Evolutionary conservation across 108 stramenopile species (phyloP).

Genomic region (Parmales sp.): DNA sequence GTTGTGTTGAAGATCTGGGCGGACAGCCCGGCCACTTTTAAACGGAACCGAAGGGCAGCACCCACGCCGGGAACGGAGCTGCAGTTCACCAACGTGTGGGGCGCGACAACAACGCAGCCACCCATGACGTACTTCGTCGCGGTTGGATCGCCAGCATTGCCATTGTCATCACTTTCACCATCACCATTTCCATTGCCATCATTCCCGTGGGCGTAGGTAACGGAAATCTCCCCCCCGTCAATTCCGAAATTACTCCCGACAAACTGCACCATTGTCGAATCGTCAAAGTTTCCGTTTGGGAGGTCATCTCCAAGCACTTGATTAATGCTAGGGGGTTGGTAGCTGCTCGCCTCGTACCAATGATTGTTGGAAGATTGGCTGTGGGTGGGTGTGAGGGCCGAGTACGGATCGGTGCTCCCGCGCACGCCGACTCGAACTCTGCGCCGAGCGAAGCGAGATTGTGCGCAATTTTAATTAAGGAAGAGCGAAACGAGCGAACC

Average conservation of each 20-base stretch:
- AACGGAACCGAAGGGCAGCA: neutral
- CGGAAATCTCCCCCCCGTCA: neutral
- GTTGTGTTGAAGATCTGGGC: neutral
- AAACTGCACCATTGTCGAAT: neutral
- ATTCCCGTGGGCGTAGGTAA: neutral
- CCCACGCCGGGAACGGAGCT: conserved; percentile 4
- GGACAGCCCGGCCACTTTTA: neutral
- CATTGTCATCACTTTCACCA: too few relatives aligned
- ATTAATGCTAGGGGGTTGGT: neutral
- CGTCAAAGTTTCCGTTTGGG: neutral
- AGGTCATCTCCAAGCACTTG: neutral
- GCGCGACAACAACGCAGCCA: neutral
- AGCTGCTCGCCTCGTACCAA: neutral
- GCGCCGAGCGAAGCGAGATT: too few relatives aligned
- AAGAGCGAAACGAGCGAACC: too few relatives aligned
- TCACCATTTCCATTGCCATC: too few relatives aligned
- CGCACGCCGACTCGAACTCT: too few relatives aligned
- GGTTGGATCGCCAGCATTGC: too few relatives aligned
- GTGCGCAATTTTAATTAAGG: too few relatives aligned
- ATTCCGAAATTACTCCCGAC: neutral
- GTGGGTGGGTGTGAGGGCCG: too few relatives aligned
- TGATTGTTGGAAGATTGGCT: too few relatives aligned
- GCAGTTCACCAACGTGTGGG: neutral
- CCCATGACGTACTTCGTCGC: neutral
- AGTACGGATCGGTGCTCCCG: neutral